Evolutionary conservation across 768 basidiomycete species (phyloP).

Genomic region (Collybia sordida): DNA sequence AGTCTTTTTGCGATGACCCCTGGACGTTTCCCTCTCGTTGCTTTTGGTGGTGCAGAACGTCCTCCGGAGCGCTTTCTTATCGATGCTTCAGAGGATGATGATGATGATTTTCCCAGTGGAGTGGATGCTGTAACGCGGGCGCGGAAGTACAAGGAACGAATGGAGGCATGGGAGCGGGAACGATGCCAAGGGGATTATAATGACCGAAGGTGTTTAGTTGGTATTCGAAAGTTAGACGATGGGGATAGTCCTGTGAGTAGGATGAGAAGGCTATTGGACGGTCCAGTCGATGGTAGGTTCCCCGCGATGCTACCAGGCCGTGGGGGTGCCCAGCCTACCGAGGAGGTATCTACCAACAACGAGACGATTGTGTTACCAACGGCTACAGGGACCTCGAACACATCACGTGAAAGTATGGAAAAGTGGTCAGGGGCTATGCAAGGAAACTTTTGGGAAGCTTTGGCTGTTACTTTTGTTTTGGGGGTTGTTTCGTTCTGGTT

Average conservation of each 20-base stretch:
- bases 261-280: constrained; percentile 57
- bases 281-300: constrained; percentile 35
- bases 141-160: constrained; percentile 31
- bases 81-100: constrained; percentile 21
- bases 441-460: constrained; percentile 20
- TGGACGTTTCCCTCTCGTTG: constrained; percentile 77
- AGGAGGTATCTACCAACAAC: constrained; percentile 2
- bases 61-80: constrained; percentile 17
- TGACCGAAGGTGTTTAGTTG: constrained; percentile 62
- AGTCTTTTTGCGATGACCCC: constrained; percentile 89
- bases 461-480: constrained; percentile 22
- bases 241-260: constrained; percentile 45
- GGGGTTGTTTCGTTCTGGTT: constrained; percentile 31
- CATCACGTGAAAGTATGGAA: not conserved
- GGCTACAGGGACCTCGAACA: not conserved
- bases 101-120: constrained; percentile 17
- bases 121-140: constrained; percentile 37
- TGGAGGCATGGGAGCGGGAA: constrained; percentile 11
- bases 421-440: constrained; percentile 9
- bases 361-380: not conserved
- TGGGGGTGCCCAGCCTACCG: constrained; percentile 7
- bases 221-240: constrained; percentile 54
- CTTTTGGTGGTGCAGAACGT: constrained; percentile 46
- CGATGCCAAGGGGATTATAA: constrained; percentile 9
- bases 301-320: constrained; percentile 8